Base-by-base conservation (phyloP, 2,329 filamentous ascomycete genomes). In the Emergomyces africanus region DNA sequence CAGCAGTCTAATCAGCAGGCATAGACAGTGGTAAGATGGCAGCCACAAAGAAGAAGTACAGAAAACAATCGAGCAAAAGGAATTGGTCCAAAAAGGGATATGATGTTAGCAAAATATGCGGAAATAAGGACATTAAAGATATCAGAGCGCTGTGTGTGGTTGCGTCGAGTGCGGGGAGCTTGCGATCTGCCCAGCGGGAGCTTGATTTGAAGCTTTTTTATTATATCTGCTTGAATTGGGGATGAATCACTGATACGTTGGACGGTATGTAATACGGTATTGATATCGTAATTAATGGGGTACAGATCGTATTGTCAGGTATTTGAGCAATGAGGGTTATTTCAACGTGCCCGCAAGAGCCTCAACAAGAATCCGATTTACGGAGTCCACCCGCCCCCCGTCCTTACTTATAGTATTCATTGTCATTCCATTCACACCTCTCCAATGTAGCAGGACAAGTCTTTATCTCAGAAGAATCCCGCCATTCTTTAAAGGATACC, bases 181-280 rank as follows among this genome's bases (percentile, higher is more conserved):
- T 37, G 30, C 4, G 30, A 20, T 28, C 8, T 51, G 30, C n/a
- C 20, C 15, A 10, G 18, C n/a, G 10, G 42, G 42, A 44, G 42
- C 44, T 48, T 54, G 30, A 33, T 51, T 56, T 56, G 54, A 46
- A 35, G 54, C 54, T 44, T 56, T 56, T 46, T 56, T 56, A 41
- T 41, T 41, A 35, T n/a, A 8, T 9, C 8, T 35, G n/a, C n/a
- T 28, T 41, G 53, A 25, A 46, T 30, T 42, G 15, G 28, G 1
- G 41, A 55, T 20, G 35, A 42, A 44, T 33, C 15, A 30, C 28
- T 9, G 39, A 44, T 56, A 30, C 37, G 12, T 5, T 18, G 14
- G 18, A 10, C n/a, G 20, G 50, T 39, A 39, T 39, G n/a, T 0
- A 15, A 39, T 8, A 39, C 20, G 12, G 33, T 54, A 39, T 39